Base-by-base conservation (phyloP, 176 grass and related monocot genomes). In the Carex scoparia region DNA sequence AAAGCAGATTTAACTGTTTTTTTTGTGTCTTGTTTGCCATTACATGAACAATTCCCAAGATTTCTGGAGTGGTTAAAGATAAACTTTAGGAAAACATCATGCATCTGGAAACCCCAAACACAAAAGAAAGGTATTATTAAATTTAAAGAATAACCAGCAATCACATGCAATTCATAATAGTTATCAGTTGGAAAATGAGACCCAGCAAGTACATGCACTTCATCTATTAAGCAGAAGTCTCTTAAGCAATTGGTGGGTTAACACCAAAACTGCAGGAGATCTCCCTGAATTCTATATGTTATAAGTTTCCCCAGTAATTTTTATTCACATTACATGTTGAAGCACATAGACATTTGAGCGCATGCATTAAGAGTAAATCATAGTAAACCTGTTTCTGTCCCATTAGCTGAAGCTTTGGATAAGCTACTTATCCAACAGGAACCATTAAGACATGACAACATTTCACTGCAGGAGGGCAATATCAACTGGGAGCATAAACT, bases 401-500 rank as follows among this genome's bases (percentile, higher is more conserved):
- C 32, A 15, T 79, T 33, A 15, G 30, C 49, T 31, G 28, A 79
- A 78, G 27, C 27, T 18, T 57, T 79, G 55, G 73, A 56, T 7
- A 48, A 77, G 14, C 12, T 55, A 31, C 12, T 54, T 76, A 54
- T 12, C 10, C 2, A 30, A 57, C 27, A 16, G 13, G 32, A 4
- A 74, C 9, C 70, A 49, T n/a, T 68, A 68, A 46, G 13, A 35
- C 58, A 79, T 58, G 53, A 33, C 53, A 35, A 78, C 23, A 78
- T 49, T 28, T 23, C 23, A 44, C 40, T 83, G 27, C 65, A 83
- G 85, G 46, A 89, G 93, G 33, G 93, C 93, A 49, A 94, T 91
- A 70, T 98, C 91, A 18, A 98, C 93, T 40, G 88, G 84, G 69
- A 98, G 89, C 80, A 95, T 98, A 64, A 95, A 93, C 84, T 98